Evolutionary conservation across 352 stramenopile genomes (phyloP), one percentile per base, ranked within the genome.

Genomic region (Phytophthora fragariae): DNA sequence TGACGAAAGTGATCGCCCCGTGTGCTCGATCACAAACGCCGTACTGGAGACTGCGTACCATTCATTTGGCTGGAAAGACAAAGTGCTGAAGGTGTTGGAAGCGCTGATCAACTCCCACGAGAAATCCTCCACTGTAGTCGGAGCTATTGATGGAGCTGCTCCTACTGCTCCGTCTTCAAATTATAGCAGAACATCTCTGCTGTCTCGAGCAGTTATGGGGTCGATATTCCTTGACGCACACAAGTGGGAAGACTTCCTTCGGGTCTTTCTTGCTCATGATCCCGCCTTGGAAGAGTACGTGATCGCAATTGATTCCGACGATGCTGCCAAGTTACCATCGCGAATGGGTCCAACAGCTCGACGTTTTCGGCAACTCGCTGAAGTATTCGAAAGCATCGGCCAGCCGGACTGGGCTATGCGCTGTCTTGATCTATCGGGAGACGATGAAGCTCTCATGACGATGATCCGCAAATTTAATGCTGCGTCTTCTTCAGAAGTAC

Each of bases 271-370:
- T 12, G 60, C 68, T 5, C 68, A 74, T 47, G 85, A 93, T 17
- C 87, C 85, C 17, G 77, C 74, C 11, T 63, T 94, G 2, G 84
- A 92, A 75, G 84, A 94, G 74, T 94, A 93, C 62, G 84, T 83
- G n/a, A 61, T 92, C 3, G 72, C 68, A 1, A 83, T 82, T 12
- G 84, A 86, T 47, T 82, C 81, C 11, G 63, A 64, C 9, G 71
- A 60, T 1, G 62, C 77, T 1, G 85, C 85, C 7, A 94, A 94
- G 59, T 72, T 94, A 14, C 87, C 85, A 9, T 92, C 87, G 11
- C 78, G 77, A 47, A 90, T 79, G 12, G 80, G 84, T 9, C 56
- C 53, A 6, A 62, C 79, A 2, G 77, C 87, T 21, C 63, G 60
- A 52, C 74, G 63, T 14, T 90, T 89, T 56, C 75, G 62, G n/a